phyloP scores from a whole-genome alignment of 2,329 filamentous ascomycete species.

The Aspergillus arachidicola region DNA sequence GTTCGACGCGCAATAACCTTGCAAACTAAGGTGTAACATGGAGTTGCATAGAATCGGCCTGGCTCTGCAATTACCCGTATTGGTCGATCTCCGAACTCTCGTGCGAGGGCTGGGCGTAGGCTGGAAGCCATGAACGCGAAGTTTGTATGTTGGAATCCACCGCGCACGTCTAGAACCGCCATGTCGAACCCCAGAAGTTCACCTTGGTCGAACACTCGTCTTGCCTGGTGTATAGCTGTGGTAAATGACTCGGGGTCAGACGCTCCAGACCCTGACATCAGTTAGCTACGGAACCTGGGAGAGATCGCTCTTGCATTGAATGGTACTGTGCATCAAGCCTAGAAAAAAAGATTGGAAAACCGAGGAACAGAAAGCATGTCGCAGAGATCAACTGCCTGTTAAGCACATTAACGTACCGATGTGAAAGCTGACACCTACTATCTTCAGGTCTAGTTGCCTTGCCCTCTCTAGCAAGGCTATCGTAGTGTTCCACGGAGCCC shows the following conservation, averaged over 20 bases:
- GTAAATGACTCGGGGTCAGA: conserved; percentile 19
- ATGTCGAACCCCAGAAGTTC: no score
- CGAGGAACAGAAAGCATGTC: no score
- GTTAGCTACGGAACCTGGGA: no score
- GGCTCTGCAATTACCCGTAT: conserved; percentile 26
- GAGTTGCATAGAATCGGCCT: conserved; percentile 26
- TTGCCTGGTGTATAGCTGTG: conserved; percentile 18
- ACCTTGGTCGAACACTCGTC: no score
- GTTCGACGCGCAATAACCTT: conserved; percentile 25
- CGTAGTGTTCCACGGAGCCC: neutral
- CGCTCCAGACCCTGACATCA: no score
- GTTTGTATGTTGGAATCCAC: no score
- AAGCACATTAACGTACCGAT: conserved; percentile 19
- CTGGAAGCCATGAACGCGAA: neutral
- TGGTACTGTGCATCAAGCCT: no score
- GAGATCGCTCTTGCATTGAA: no score
- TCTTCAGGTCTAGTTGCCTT: conserved; percentile 23
- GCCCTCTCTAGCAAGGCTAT: conserved; percentile 21
- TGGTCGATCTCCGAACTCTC: neutral
- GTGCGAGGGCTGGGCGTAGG: conserved; percentile 5
- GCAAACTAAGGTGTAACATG: conserved; percentile 25
- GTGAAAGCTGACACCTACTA: conserved; percentile 34
- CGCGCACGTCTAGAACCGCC: no score
- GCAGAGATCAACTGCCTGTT: no score
- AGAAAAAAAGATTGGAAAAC: no score